Evolutionary conservation across 2,329 filamentous ascomycete species (phyloP).

Genomic region (Rutstroemia sp.): DNA sequence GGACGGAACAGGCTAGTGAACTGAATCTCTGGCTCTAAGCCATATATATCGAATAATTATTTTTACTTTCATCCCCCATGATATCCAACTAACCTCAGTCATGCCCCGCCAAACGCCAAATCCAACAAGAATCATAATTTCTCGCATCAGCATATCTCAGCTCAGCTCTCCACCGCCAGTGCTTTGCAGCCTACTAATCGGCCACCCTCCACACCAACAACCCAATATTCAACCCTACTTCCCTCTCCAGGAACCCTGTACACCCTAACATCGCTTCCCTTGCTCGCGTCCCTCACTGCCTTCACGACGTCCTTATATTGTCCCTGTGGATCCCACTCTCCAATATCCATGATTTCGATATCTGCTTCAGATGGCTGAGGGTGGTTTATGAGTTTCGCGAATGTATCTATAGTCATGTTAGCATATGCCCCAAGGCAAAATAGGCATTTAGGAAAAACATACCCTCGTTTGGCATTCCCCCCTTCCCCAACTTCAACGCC

Average conservation of each 20-base stretch:
- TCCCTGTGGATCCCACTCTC: slow-evolving; percentile 66
- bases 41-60: neutral
- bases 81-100: neutral
- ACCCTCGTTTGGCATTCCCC: slow-evolving; percentile 55
- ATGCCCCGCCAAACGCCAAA: neutral
- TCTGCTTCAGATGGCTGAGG: slow-evolving; percentile 44
- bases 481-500: slow-evolving; percentile 52
- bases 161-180: slow-evolving; percentile 6
- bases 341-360: slow-evolving; percentile 58
- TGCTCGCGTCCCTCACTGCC: slow-evolving; percentile 55
- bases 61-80: neutral
- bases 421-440: neutral
- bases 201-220: slow-evolving; percentile 56
- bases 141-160: neutral
- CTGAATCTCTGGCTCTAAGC: too few species aligned
- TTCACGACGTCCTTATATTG: slow-evolving; percentile 63
- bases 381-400: slow-evolving; percentile 60
- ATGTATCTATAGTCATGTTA: slow-evolving; percentile 45
- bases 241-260: slow-evolving; percentile 60
- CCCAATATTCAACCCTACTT: slow-evolving; percentile 70
- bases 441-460: slow-evolving; percentile 25
- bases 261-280: slow-evolving; percentile 63
- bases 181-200: slow-evolving; percentile 5
- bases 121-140: neutral
- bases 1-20: too few species aligned